A percentile compares a stretch with the other conserved stretches of the same genome.
Conservation (phyloP, 1,139 yeast species). For the Magnusiomyces ingens region DNA sequence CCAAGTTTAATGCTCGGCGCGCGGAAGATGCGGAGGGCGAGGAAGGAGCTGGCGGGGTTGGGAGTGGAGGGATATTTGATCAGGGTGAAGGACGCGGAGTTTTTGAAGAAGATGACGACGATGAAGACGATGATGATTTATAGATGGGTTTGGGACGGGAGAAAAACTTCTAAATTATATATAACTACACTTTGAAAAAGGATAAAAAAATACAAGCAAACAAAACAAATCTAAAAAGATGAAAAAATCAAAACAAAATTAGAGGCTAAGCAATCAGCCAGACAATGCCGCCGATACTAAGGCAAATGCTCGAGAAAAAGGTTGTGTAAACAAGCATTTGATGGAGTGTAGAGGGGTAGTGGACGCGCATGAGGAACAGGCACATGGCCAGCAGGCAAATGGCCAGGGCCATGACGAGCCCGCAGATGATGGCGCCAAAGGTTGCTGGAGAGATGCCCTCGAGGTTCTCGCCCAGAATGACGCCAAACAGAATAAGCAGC, state of each 20-base stretch:
- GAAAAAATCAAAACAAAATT: not conserved
- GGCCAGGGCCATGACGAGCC: conserved; percentile 34
- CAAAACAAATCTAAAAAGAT: not conserved
- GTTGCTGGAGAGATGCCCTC: conserved; percentile 20
- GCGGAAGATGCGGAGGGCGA: not conserved
- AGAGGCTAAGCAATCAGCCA: conserved; percentile 22
- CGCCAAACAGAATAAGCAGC: conserved; percentile 44
- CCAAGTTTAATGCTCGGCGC: conserved; percentile 17
- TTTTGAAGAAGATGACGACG: conserved; percentile 5
- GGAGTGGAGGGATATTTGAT: not conserved
- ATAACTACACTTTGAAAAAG: not conserved
- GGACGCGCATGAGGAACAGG: conserved; percentile 36
- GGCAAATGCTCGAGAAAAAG: conserved; percentile 38
- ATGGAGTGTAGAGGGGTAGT: conserved; percentile 30
- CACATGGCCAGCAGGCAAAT: conserved; percentile 36
- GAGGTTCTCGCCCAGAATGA: conserved; percentile 36
- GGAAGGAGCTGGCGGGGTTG: not conserved
- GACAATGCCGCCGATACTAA: conserved; percentile 42
- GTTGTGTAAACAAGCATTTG: conserved; percentile 35
- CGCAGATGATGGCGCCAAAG: conserved; percentile 24
- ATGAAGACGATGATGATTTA: conserved; percentile 4
- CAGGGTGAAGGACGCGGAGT: not conserved
- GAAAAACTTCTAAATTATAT: not conserved
- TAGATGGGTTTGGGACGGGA: not conserved
- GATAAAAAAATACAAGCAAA: not conserved